Conservation (phyloP, 1,139 yeast genomes). For the Candida sp. region DNA sequence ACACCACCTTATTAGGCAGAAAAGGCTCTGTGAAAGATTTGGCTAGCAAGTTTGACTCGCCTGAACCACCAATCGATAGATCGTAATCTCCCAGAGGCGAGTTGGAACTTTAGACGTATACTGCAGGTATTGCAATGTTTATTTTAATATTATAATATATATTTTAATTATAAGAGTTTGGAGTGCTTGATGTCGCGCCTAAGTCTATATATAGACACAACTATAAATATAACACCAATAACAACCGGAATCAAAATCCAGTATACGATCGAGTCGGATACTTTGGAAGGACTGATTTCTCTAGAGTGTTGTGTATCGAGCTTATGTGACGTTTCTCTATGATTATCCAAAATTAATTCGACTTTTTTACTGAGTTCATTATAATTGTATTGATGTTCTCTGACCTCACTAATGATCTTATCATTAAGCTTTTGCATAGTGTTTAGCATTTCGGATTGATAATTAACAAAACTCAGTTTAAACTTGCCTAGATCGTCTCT, state of each 20-base stretch:
- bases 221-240: constrained; percentile 32
- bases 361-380: constrained; percentile 36
- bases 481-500: constrained; percentile 19
- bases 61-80: constrained; percentile 6
- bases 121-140: too few species aligned
- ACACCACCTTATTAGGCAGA: constrained; percentile 7
- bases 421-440: constrained; percentile 34
- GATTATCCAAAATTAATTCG: constrained; percentile 40
- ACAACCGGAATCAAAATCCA: constrained; percentile 45
- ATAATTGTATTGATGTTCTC: constrained; percentile 38
- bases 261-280: constrained; percentile 22
- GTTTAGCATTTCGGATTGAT: constrained; percentile 31
- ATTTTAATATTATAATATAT: too few species aligned
- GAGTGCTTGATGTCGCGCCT: constrained; percentile 56
- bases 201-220: constrained; percentile 41
- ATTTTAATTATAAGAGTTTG: constrained; percentile 35
- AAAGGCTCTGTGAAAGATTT: constrained; percentile 34
- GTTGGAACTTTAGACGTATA: too few species aligned
- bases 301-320: constrained; percentile 14
- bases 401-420: constrained; percentile 41
- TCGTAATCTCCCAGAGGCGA: constrained; percentile 5
- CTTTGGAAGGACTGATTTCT: constrained; percentile 8
- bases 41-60: constrained; percentile 28
- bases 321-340: constrained; percentile 35
- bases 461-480: constrained; percentile 25